Base-by-base conservation (phyloP, 192 early-diverging fungal genomes). In the Linnemannia zychae region DNA sequence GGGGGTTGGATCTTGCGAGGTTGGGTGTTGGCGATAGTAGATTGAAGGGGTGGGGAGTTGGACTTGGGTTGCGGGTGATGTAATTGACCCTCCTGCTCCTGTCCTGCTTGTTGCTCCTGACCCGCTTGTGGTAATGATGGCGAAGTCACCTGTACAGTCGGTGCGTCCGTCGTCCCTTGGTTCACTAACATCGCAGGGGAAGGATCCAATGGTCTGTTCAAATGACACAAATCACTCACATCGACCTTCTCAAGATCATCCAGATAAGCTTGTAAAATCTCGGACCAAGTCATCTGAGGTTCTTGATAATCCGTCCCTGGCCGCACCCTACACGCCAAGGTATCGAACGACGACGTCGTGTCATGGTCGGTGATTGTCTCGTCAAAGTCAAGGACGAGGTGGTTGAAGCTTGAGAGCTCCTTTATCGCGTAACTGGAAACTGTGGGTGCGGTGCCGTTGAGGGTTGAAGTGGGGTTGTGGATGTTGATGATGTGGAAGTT, bases 291-390 rank as follows among this genome's bases (percentile, higher is more conserved):
- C 74, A 85, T 38, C 22, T 85, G 40, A 9, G 83, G 83, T 12
- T 72, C 63, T 22, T 48, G 31, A 66, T 71, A 68, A 18, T 72
- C 44, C 7, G 66, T 78, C 12, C 24, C 57, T 0, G 72, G 37
- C 0, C 83, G 67, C n/a, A 79, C 71, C 31, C 76, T 53, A 22
- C 53, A 34, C 1, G 83, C 83, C 11, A 85, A 33, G 1, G 67
- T 78, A n/a, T 85, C 83, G 24, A 85, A 85, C 22, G 83, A 85
- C 0, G 83, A 85, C 16, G 83, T 85, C n/a, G 83, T 85, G 50
- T 85, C 83, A 24, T 85, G 83, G 47, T 76, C 70, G 3, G 83
- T 85, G 22, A 85, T 85, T 38, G 83, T 85, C 63, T 85, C 83
- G 74, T 85, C 83, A 78, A 85, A 85, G 67, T 85, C 83, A 7